Evolutionary conservation across 805 yeast species (phyloP), one percentile per base, ranked within the genome.

Genomic region (Candida andamanensis): DNA sequence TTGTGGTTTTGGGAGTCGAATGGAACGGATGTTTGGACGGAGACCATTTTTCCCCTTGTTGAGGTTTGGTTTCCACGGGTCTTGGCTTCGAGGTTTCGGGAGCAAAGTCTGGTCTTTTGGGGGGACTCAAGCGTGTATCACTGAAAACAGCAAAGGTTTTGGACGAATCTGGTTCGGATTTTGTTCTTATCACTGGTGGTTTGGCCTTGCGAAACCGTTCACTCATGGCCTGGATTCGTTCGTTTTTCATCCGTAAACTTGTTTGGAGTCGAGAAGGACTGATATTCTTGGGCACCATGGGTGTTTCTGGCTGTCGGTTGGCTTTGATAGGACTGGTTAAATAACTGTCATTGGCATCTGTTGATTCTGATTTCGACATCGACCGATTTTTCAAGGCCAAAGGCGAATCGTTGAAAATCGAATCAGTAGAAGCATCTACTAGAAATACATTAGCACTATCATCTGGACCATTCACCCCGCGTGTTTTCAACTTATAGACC

Each of bases 191-290:
- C 18, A n/a, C 25, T 9, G 39, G 31, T 6, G 38, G 24, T 23
- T 37, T 52, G 7, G 47, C 56, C 22, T 42, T 42, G 6, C 58
- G 54, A 35, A 54, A 64, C 27, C 60, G 60, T 22, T 48, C 47
- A 11, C 56, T 47, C 30, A 63, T 41, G 3, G 66, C 68, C 17
- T 54, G 52, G 23, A 65, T 49, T 23, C 52, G 49, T 35, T 60
- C 61, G 22, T 44, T 49, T 26, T 52, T 53, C 39, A 63, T 39
- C 28, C 63, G 40, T 28, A 57, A 52, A 18, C 63, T 60, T 1
- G 72, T 63, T 37, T 58, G 67, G 12, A 63, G 45, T 23, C 57
- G 54, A 4, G 60, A 47, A 2, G 68, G 67, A 30, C 67, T 60
- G 8, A 49, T 43, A 19, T 61, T 44, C 2, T 39, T 33, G 7